Evolutionary conservation across 2,329 filamentous ascomycete genomes (phyloP).

Genomic region (Cytospora piceae): DNA sequence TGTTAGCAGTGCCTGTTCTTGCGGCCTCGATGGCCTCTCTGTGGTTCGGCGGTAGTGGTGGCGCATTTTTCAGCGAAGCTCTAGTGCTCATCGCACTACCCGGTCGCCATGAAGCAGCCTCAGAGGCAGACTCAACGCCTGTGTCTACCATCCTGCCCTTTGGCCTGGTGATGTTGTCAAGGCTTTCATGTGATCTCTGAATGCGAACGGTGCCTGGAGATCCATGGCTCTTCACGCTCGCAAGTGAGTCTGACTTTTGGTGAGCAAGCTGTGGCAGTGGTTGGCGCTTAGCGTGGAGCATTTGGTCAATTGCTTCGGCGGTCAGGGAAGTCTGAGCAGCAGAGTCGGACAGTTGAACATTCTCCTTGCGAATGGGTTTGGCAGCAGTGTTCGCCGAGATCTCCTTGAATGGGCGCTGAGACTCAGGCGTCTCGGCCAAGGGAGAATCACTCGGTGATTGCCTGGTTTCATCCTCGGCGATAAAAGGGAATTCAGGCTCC

Average conservation of each 20-base stretch:
- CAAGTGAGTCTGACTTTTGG: conserved; percentile 43
- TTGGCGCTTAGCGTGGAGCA: conserved; percentile 62
- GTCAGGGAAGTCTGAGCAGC: conserved; percentile 83
- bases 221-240: conserved; percentile 32
- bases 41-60: conserved; percentile 82
- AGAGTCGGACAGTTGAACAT: conserved; percentile 63
- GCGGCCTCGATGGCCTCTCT: conserved; percentile 83
- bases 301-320: conserved; percentile 77
- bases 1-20: conserved; percentile 58
- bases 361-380: conserved; percentile 45
- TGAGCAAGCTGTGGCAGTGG: conserved; percentile 38
- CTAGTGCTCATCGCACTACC: conserved; percentile 73
- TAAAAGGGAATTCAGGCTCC: conserved; percentile 47
- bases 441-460: conserved; percentile 52
- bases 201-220: conserved; percentile 46
- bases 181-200: conserved; percentile 54
- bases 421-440: conserved; percentile 55
- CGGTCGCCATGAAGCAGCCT: conserved; percentile 58
- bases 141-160: conserved; percentile 44
- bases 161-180: conserved; percentile 47
- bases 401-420: conserved; percentile 62
- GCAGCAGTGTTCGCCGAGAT: conserved; percentile 61
- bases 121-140: conserved; percentile 42
- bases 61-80: conserved; percentile 50
- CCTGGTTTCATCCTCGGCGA: conserved; percentile 68